These are phyloP conservation scores for Lachnellula occidentalis DNA, from an alignment of 2,329 filamentous ascomycete species.

Conservation along the genomic window DNA sequence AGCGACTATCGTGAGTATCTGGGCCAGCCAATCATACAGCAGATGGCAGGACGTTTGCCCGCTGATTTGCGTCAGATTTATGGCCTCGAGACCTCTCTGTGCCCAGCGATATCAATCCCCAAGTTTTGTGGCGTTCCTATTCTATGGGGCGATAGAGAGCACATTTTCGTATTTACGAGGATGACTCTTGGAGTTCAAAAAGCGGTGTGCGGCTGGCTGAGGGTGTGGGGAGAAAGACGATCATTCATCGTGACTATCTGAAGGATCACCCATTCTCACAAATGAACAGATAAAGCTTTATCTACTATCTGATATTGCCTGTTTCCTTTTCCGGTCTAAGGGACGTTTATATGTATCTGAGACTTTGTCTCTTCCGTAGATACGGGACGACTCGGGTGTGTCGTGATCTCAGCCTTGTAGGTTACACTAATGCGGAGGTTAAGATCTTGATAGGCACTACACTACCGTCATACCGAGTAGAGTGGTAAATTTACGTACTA, in stretches of 20 bases:
- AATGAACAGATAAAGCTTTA: neutral
- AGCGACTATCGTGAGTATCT: neutral
- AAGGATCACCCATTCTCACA: slow-evolving; percentile 1
- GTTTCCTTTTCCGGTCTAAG: slow-evolving; percentile 6
- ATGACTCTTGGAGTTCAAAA: slow-evolving; percentile 16
- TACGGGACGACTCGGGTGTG: slow-evolving; percentile 1
- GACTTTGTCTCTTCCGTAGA: slow-evolving; percentile 4
- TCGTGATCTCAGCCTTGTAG: slow-evolving; percentile 10
- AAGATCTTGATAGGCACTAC: slow-evolving; percentile 6
- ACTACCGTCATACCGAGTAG: slow-evolving; percentile 1
- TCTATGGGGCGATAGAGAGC: neutral
- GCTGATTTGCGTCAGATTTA: neutral
- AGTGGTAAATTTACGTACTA: no score
- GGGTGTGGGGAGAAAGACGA: slow-evolving; percentile 17
- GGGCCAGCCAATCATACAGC: neutral
- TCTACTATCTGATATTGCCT: neutral
- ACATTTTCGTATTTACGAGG: slow-evolving; percentile 4
- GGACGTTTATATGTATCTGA: slow-evolving; percentile 9
- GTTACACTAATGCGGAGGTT: slow-evolving; percentile 8
- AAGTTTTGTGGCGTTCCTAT: neutral
- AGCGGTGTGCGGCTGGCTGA: slow-evolving; percentile 19
- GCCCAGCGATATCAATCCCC: neutral
- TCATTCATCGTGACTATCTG: slow-evolving; percentile 16
- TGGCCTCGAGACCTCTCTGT: neutral
- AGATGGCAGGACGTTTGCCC: neutral